phyloP scores from a whole-genome alignment of 192 early-diverging fungal genomes.

The Lobosporangium transversale region DNA sequence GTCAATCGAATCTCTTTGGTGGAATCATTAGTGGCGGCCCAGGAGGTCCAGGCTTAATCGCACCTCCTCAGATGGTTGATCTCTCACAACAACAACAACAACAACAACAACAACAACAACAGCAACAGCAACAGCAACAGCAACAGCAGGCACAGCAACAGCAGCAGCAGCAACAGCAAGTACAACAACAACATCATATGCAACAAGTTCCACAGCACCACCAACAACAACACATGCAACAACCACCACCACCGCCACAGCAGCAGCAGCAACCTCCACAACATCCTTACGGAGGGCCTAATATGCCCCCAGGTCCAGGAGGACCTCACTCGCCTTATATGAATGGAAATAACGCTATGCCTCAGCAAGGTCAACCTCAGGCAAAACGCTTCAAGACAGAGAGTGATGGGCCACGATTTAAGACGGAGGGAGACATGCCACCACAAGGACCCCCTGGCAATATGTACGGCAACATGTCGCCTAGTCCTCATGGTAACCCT shows the following conservation, averaged over 20 bases:
- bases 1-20: slow-evolving; percentile 67
- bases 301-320: slow-evolving; percentile 44
- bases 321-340: slow-evolving; percentile 57
- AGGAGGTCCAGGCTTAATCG: slow-evolving; percentile 58
- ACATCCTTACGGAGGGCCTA: slow-evolving; percentile 42
- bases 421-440: slow-evolving; percentile 50
- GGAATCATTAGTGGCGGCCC: slow-evolving; percentile 61
- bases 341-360: slow-evolving; percentile 47
- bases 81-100: slow-evolving; percentile 50
- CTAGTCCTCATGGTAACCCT: slow-evolving; percentile 57
- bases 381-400: slow-evolving; percentile 52
- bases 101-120: slow-evolving; percentile 50
- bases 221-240: slow-evolving; percentile 51
- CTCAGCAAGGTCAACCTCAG: slow-evolving; percentile 55
- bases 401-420: slow-evolving; percentile 34
- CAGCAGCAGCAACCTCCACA: slow-evolving; percentile 41
- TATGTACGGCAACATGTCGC: slow-evolving; percentile 57
- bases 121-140: slow-evolving; percentile 54
- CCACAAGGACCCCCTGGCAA: slow-evolving; percentile 53
- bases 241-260: slow-evolving; percentile 53
- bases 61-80: slow-evolving; percentile 64
- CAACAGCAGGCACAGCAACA: slow-evolving; percentile 53
- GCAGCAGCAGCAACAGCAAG: slow-evolving; percentile 38
- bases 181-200: slow-evolving; percentile 24
- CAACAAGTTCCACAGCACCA: slow-evolving; percentile 26